phyloP scores from a whole-genome alignment of 2,329 filamentous ascomycete genomes.

The Cryphonectria naterciae region DNA sequence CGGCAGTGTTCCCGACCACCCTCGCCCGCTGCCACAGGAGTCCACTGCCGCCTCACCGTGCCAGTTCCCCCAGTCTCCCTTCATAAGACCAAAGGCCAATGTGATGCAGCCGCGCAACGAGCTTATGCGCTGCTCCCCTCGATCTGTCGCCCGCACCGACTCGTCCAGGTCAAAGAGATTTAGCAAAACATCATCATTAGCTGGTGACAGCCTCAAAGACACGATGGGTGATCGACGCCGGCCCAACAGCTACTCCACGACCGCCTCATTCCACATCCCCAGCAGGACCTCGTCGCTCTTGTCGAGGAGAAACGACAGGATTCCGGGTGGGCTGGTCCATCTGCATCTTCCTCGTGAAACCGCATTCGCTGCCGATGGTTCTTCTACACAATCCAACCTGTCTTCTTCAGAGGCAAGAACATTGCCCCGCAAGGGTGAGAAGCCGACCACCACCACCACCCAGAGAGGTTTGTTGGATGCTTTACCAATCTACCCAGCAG shows the following conservation, averaged over 20 bases:
- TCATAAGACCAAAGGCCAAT: slow-evolving; percentile 58
- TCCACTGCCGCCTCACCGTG: slow-evolving; percentile 22
- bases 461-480: slow-evolving; percentile 27
- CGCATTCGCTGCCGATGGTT: slow-evolving; percentile 13
- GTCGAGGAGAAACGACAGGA: slow-evolving; percentile 30
- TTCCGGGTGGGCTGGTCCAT: slow-evolving; percentile 23
- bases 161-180: slow-evolving; percentile 21
- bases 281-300: slow-evolving; percentile 32
- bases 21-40: slow-evolving; percentile 24
- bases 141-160: slow-evolving; percentile 17
- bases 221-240: slow-evolving; percentile 23
- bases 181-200: slow-evolving; percentile 16
- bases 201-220: slow-evolving; percentile 15
- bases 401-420: slow-evolving; percentile 9
- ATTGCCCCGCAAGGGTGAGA: slow-evolving; percentile 15
- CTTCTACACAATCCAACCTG: not conserved
- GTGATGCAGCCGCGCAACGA: slow-evolving; percentile 63
- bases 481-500: slow-evolving; percentile 28
- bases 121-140: slow-evolving; percentile 23
- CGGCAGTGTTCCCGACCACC: slow-evolving; percentile 23
- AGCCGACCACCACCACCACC: not conserved
- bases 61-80: slow-evolving; percentile 54
- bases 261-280: slow-evolving; percentile 27
- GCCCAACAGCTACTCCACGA: slow-evolving; percentile 21
- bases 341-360: slow-evolving; percentile 27